phyloP scores from a whole-genome alignment of 179 eudicot genomes.

The Monotropa hypopitys region DNA sequence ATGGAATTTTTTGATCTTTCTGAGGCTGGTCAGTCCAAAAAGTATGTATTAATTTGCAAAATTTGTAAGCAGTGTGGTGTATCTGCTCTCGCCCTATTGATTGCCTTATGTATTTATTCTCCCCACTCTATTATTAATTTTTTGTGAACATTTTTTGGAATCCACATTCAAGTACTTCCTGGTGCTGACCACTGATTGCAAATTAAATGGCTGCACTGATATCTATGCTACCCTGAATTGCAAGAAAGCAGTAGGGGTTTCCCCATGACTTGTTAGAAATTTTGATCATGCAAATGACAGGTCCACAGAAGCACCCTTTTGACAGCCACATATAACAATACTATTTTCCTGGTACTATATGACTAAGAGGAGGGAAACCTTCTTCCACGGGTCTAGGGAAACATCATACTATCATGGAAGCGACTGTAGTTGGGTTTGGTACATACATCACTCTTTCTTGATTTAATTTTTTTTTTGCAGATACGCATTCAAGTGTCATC shows the following conservation, averaged over 20 bases:
- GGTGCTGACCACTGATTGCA: background rate
- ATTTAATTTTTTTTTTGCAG: conserved; percentile 26
- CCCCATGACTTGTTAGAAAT: background rate
- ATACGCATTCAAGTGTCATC: conserved; percentile 94
- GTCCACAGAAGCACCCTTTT: background rate
- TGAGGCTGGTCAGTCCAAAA: conserved; percentile 85
- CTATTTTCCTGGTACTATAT: background rate
- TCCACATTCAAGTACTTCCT: background rate
- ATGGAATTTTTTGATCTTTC: conserved; percentile 94
- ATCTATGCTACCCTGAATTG: background rate
- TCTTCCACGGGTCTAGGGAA: background rate
- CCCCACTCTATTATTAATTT: background rate
- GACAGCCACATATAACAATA: background rate
- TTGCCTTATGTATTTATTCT: background rate
- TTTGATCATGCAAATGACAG: background rate
- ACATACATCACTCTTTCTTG: background rate
- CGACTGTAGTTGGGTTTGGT: background rate
- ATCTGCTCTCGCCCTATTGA: background rate
- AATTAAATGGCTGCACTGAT: background rate
- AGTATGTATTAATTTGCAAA: conserved; percentile 34
- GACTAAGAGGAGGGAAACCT: background rate
- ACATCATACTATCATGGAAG: background rate
- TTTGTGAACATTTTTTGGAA: background rate
- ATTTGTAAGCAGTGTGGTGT: background rate
- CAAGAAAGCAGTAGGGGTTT: background rate